Evolutionary conservation across 2,329 filamentous ascomycete species (phyloP), one percentile per base, ranked within the genome.

Genomic region (Fusarium drepaniforme): DNA sequence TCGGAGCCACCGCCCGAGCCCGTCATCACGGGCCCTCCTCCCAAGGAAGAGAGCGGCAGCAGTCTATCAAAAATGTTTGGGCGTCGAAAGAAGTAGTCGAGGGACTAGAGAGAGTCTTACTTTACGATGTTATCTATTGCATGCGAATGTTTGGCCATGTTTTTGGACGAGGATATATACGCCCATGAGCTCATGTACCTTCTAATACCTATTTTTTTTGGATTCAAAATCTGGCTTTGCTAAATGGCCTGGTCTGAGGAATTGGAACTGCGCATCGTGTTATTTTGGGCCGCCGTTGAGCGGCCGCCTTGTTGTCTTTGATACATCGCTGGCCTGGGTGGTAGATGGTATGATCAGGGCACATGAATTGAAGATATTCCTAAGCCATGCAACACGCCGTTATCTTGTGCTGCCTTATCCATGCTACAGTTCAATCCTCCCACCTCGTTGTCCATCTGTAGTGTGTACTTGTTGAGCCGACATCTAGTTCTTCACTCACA

Each of bases 1-100:
- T 93, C 92, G 16, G 91, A 88, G 38, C 93, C 93, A 4, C 91
- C 92, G 2, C 86, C 87, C 16, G 77, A 82, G 28, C 74, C 80
- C 30, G 68, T 79, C 11, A 72, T 66, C 77, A 16, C 77, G 78
- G 8, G 68, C 79, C 80, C 81, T 25, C 76, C 76, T 11, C 62
- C 78, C 2, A 81, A 80, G 21, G 82, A 81, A 35, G 85, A 86
- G 59, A 82, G 84, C n/a, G 77, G 79, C 60, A 84, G 80, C 58
- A 83, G 85, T 11, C 81, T 88, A 30, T 84, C 86, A 28, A 87
- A 85, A 65, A 85, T 88, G 79, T 89, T 89, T 78, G 81, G 84
- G 51, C 84, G 88, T 64, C 84, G 85, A 66, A 89, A 87, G 84
- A 89, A 88, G 81, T 81, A 83, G 12, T 75, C 78, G 8, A 77